Conservation (phyloP, 306 rosid species). For the Prunus davidiana region DNA sequence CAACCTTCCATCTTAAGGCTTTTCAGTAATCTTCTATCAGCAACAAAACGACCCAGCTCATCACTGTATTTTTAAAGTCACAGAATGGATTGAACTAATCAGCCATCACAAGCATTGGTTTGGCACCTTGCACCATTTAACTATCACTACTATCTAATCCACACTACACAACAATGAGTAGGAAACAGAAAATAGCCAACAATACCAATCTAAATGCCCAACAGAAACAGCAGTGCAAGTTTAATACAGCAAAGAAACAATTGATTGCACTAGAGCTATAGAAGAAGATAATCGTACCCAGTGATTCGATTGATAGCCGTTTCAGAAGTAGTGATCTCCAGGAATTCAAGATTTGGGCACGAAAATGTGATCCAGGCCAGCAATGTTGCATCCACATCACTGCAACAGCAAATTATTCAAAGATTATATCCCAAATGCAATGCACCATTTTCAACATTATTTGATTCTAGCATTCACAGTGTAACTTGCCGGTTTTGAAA, state of each 20-base stretch:
- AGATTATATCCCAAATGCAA: neutral
- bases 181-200: neutral
- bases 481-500: neutral
- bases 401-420: slow-evolving; percentile 24
- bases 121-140: neutral
- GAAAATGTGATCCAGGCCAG: slow-evolving; percentile 93
- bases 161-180: neutral
- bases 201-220: neutral
- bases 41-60: slow-evolving; percentile 85
- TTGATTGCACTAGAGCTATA: neutral
- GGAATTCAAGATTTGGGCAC: slow-evolving; percentile 75
- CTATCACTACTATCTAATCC: neutral
- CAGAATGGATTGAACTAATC: slow-evolving; percentile 12
- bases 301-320: slow-evolving; percentile 69
- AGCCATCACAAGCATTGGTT: slow-evolving; percentile 3
- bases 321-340: slow-evolving; percentile 61
- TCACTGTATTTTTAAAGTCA: slow-evolving; percentile 49
- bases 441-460: neutral
- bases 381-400: slow-evolving; percentile 92
- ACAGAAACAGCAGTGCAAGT: neutral
- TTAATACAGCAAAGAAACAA: neutral
- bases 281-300: slow-evolving; percentile 47
- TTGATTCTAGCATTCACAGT: neutral
- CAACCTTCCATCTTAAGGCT: slow-evolving; percentile 92
- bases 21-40: slow-evolving; percentile 71